Percentiles rank a stretch among this genome's conserved stretches.
phyloP scores from a whole-genome alignment of 2,329 filamentous ascomycete genomes.

The Epichloe amarillans region DNA sequence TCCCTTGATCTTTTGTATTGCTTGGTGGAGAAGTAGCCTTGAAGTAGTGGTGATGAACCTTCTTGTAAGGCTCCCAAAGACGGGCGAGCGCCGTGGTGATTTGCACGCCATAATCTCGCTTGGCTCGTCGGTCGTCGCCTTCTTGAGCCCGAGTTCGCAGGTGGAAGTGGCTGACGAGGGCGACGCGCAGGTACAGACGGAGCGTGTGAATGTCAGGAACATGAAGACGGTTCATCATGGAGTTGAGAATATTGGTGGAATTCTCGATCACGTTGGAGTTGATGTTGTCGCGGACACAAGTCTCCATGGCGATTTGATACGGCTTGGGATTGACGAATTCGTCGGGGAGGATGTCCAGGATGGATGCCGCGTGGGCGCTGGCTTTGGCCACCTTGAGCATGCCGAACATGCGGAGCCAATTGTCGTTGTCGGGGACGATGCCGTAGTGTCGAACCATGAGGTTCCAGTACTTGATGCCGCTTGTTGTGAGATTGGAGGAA shows the following conservation, averaged over 20 bases:
- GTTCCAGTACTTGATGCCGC: slow-evolving; percentile 69
- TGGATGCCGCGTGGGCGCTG: slow-evolving; percentile 44
- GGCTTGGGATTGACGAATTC: slow-evolving; percentile 33
- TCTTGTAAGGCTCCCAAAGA: slow-evolving; percentile 36
- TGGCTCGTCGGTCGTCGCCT: slow-evolving; percentile 21
- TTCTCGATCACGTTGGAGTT: slow-evolving; percentile 57
- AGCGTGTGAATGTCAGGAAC: slow-evolving; percentile 38
- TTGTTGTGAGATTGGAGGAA: slow-evolving; percentile 43
- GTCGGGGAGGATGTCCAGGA: slow-evolving; percentile 43
- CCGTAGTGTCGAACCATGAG: slow-evolving; percentile 46
- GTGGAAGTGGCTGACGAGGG: slow-evolving; percentile 32
- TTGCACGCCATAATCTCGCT: slow-evolving; percentile 34
- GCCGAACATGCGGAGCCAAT: slow-evolving; percentile 55
- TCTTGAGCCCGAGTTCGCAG: slow-evolving; percentile 20
- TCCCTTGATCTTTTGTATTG: slow-evolving; percentile 12
- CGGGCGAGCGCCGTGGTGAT: slow-evolving; percentile 35
- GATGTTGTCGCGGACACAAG: slow-evolving; percentile 62
- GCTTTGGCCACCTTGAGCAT: slow-evolving; percentile 52
- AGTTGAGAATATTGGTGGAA: slow-evolving; percentile 49
- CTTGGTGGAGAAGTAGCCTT: slow-evolving; percentile 12
- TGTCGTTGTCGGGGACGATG: slow-evolving; percentile 59
- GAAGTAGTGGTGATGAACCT: slow-evolving; percentile 24
- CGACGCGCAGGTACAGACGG: slow-evolving; percentile 42
- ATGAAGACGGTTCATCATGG: slow-evolving; percentile 36
- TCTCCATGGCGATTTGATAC: slow-evolving; percentile 60